Percentiles rank a stretch among this genome's conserved stretches.
Evolutionary conservation across 441 rosid genomes (phyloP).

Genomic region (Manihot esculenta): DNA sequence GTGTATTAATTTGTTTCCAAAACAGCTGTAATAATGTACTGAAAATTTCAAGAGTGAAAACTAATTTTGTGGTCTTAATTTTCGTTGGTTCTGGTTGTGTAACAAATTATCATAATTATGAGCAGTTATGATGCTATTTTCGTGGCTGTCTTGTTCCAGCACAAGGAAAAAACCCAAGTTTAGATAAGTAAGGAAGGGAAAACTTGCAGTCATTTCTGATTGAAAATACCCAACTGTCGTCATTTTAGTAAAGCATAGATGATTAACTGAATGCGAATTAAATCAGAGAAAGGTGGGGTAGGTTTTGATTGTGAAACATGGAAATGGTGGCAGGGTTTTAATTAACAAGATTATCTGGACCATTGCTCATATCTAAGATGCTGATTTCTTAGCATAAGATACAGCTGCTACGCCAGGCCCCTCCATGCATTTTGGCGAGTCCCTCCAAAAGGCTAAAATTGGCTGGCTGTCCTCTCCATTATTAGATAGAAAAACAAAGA

Average conservation of each 20-base stretch:
- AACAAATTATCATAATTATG: constrained; percentile 19
- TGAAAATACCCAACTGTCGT: too few relatives aligned
- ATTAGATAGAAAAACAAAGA: constrained; percentile 25
- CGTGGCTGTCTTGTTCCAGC: constrained; percentile 27
- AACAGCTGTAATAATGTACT: constrained; percentile 28
- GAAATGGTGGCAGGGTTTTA: constrained; percentile 27
- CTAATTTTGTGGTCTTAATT: constrained; percentile 27
- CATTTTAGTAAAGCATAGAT: too few relatives aligned
- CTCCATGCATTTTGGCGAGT: constrained; percentile 35
- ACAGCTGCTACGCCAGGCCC: too few relatives aligned
- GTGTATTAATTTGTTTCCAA: constrained; percentile 23
- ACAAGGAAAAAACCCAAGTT: not conserved
- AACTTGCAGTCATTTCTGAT: not conserved
- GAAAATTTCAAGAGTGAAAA: constrained; percentile 27
- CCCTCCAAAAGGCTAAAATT: constrained; percentile 41
- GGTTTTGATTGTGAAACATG: constrained; percentile 21
- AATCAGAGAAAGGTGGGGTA: constrained; percentile 17
- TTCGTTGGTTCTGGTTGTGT: not conserved
- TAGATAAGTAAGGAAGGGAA: not conserved
- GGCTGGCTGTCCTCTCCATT: constrained; percentile 39
- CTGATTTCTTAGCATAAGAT: constrained; percentile 24
- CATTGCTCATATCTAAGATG: constrained; percentile 16
- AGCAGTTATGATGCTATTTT: constrained; percentile 24
- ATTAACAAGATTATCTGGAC: constrained; percentile 23
- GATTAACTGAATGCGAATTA: constrained; percentile 13